Conservation (phyloP, 169 alveolate species). For the Pseudocohnilembus persalinus region DNA sequence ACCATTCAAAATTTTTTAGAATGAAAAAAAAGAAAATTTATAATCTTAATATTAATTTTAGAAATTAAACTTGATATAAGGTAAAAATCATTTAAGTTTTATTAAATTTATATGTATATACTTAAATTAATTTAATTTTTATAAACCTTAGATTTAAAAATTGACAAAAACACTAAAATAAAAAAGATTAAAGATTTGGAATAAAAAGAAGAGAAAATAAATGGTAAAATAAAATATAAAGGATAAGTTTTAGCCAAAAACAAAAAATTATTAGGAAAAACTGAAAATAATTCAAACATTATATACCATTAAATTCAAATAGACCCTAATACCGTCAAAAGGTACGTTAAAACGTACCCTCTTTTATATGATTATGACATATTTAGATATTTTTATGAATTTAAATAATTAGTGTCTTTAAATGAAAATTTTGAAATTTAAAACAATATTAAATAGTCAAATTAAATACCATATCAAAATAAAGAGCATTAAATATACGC, state of each 20-base stretch:
- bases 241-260: background rate
- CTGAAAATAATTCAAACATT: background rate
- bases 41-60: too few relatives aligned
- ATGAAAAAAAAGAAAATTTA: too few relatives aligned
- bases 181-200: background rate
- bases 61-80: too few relatives aligned
- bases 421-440: background rate
- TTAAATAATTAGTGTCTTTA: background rate
- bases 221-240: background rate
- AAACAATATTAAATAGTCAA: background rate
- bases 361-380: background rate
- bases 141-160: background rate
- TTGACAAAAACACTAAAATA: background rate
- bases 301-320: background rate
- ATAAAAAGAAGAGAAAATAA: background rate
- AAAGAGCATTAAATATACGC: background rate
- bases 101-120: too few relatives aligned
- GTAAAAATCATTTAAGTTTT: too few relatives aligned
- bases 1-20: too few relatives aligned
- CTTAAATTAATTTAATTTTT: background rate
- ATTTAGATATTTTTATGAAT: background rate
- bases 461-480: too few relatives aligned
- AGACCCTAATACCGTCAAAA: background rate
- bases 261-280: too few relatives aligned
- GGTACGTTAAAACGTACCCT: background rate